phyloP scores from a whole-genome alignment of 768 basidiomycete genomes.

The Agaricus sinodeliciosus region DNA sequence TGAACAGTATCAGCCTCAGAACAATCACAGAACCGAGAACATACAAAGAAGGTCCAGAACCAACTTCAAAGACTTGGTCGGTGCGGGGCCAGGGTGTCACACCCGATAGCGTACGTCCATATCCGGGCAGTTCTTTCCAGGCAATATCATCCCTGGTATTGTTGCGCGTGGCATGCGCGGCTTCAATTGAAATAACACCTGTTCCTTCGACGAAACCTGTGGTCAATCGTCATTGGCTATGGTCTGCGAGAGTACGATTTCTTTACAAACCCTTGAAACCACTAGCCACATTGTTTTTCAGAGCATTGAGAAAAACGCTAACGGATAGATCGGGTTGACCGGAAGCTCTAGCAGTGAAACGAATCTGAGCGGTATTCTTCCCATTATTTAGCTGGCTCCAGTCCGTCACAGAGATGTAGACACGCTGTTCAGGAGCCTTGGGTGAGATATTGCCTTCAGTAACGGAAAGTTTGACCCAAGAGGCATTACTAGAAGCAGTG shows the following conservation, averaged over 20 bases:
- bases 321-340: conserved; percentile 30
- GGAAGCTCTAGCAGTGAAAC: conserved; percentile 38
- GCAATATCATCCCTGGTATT: conserved; percentile 41
- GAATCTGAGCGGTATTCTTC: conserved; percentile 30
- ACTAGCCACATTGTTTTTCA: conserved; percentile 29
- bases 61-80: conserved; percentile 51
- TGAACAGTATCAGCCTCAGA: background rate
- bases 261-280: conserved; percentile 40
- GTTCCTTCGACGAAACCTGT: conserved; percentile 58
- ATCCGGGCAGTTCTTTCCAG: conserved; percentile 55
- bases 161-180: conserved; percentile 48
- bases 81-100: conserved; percentile 53
- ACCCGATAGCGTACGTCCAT: conserved; percentile 54
- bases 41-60: conserved; percentile 56
- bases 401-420: conserved; percentile 47
- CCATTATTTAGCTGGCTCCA: conserved; percentile 45
- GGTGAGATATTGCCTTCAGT: conserved; percentile 43
- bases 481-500: conserved; percentile 37
- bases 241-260: background rate
- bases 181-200: conserved; percentile 61
- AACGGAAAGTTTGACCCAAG: conserved; percentile 47
- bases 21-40: conserved; percentile 12
- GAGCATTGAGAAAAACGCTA: conserved; percentile 27
- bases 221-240: background rate
- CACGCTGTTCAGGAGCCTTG: conserved; percentile 40